phyloP scores from a whole-genome alignment of 2,329 filamentous ascomycete genomes.

The Colletotrichum chrysophilum region DNA sequence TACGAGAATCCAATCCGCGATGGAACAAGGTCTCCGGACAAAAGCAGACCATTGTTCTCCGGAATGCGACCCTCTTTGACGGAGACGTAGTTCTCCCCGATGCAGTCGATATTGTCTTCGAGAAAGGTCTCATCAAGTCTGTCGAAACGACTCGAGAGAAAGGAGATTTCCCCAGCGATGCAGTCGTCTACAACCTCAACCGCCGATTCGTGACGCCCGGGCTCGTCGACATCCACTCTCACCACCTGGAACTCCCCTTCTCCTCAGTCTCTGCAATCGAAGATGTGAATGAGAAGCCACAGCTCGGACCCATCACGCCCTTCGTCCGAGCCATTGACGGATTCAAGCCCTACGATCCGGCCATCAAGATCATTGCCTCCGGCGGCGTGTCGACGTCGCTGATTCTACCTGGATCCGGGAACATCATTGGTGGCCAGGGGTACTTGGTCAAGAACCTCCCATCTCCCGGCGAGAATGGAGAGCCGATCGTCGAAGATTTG shows the following conservation, averaged over 20 bases:
- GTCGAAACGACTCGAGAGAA: neutral
- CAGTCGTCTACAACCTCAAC: slow-evolving; percentile 32
- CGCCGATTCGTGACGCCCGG: slow-evolving; percentile 47
- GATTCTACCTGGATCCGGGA: slow-evolving; percentile 46
- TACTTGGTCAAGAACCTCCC: slow-evolving; percentile 44
- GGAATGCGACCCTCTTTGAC: slow-evolving; percentile 48
- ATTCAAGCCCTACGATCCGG: slow-evolving; percentile 44
- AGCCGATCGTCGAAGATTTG: slow-evolving; percentile 44
- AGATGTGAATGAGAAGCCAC: slow-evolving; percentile 41
- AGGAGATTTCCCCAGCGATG: neutral
- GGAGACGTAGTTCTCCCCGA: slow-evolving; percentile 36
- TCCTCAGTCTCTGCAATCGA: slow-evolving; percentile 32
- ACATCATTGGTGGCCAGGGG: slow-evolving; percentile 49
- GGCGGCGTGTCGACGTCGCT: slow-evolving; percentile 49
- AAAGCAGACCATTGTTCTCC: slow-evolving; percentile 30
- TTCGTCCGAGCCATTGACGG: slow-evolving; percentile 33
- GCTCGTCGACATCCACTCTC: slow-evolving; percentile 50
- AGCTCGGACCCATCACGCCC: slow-evolving; percentile 38
- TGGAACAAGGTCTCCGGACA: neutral
- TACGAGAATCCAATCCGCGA: neutral
- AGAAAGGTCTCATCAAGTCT: slow-evolving; percentile 35
- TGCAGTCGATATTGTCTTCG: slow-evolving; percentile 41
- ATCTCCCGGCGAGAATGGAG: slow-evolving; percentile 34
- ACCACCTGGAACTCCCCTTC: slow-evolving; percentile 39
- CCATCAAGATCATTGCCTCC: slow-evolving; percentile 40